Conservation (phyloP, 192 early-diverging fungal genomes). For the Entomortierella chlamydospora region DNA sequence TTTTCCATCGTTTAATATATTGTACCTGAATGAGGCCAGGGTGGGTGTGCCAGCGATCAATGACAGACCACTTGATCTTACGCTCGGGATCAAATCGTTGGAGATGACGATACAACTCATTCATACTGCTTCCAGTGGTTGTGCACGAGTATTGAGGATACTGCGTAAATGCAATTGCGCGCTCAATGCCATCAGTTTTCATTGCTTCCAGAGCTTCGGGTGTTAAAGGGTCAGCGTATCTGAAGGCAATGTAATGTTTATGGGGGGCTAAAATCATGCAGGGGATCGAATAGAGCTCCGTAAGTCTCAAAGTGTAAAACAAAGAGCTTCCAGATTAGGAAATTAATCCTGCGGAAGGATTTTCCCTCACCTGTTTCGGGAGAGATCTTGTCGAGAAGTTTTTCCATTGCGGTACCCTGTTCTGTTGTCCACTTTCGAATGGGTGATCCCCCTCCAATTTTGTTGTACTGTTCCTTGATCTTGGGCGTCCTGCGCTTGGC, state of each 20-base stretch:
- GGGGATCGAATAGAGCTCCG: too few species aligned
- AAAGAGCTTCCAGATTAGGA: too few species aligned
- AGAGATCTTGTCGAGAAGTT: slow-evolving; percentile 75
- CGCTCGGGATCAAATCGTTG: slow-evolving; percentile 69
- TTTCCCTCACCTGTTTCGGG: slow-evolving; percentile 75
- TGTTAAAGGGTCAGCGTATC: slow-evolving; percentile 89
- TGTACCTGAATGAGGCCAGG: slow-evolving; percentile 80
- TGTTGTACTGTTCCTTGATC: slow-evolving; percentile 89
- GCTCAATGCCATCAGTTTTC: slow-evolving; percentile 82
- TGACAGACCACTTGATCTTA: slow-evolving; percentile 91
- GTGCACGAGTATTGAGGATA: slow-evolving; percentile 99
- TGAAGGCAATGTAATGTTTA: slow-evolving; percentile 92
- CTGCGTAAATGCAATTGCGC: slow-evolving; percentile 91
- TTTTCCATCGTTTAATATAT: not conserved
- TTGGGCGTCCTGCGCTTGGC: slow-evolving; percentile 85
- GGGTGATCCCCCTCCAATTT: slow-evolving; percentile 96
- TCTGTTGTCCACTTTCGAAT: slow-evolving; percentile 90
- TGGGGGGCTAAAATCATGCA: slow-evolving; percentile 82
- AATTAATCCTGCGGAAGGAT: not conserved
- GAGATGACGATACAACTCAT: slow-evolving; percentile 82
- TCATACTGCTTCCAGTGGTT: slow-evolving; percentile 92
- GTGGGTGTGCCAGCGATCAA: slow-evolving; percentile 95
- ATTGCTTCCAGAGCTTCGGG: slow-evolving; percentile 79
- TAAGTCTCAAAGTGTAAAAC: too few species aligned
- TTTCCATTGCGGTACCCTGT: slow-evolving; percentile 85